Evolutionary conservation across 2,329 filamentous ascomycete species (phyloP), one percentile per base, ranked within the genome.

Genomic region (Aspergillus tubingensis): DNA sequence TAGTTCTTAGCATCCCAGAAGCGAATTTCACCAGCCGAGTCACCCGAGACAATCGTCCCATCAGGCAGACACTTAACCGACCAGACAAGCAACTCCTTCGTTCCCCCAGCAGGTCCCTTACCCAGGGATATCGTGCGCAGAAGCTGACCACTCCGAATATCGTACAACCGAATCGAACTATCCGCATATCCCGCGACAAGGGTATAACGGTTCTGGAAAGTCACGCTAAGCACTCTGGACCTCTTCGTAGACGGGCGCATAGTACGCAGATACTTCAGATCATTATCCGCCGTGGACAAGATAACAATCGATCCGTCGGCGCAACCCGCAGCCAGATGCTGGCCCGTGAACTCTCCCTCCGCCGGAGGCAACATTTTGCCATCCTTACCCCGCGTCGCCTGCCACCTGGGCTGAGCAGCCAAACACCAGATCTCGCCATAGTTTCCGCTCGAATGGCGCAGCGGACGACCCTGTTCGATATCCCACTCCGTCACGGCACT

Each of bases 341-440:
- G 83, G 15, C 77, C 77, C 10, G 76, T 76, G 58, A 71, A 75
- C 62, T 79, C 73, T 15, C 77, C 72, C 64, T 79, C 72, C 19
- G 72, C 67, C 17, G 76, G 68, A 48, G 70, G 67, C 52, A 72
- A 56, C 54, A 64, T 57, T 61, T 76, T 76, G 38, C 72, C 74
- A 63, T 78, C 72, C 59, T 74, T 77, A 50, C 68, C 71, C 38
- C 63, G 74, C 65, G 71, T 72, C 30, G 74, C 61, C 60, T 80
- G 77, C 74, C 77, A 79, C 65, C 82, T 81, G 3, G 94, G 95
- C 77, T 97, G 94, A 13, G 89, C 91, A 60, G 91, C 91, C 70
- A 99, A 85, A 78, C 94, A 98, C 95, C 95, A 99, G 63, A 98
- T 94, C 72, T 97, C 93, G 66, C 92, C 93, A 76, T 96, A 92